Evolutionary conservation across 768 basidiomycete genomes (phyloP), one percentile per base, ranked within the genome.

Genomic region (Daedaleopsis nitida): DNA sequence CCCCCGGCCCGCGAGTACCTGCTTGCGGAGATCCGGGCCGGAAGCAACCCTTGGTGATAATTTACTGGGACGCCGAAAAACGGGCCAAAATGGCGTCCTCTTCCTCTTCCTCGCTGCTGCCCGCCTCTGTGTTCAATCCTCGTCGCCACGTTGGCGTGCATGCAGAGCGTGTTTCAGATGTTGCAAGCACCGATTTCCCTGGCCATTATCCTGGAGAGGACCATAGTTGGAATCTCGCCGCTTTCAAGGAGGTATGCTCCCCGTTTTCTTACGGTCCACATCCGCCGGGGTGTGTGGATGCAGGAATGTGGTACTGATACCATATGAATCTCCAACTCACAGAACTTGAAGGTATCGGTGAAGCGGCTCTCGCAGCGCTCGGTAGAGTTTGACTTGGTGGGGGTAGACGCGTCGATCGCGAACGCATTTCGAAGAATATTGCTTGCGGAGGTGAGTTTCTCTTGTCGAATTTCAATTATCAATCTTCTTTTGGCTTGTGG

Each of bases 361-460:
- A 86, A 91, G 62, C 83, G 91, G 45, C 77, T 96, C 38, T 96
- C 95, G 0, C 83, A 89, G 45, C 83, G 88, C 16, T 88, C 90
- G 2, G 85, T 97, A 63, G 96, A 98, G 66, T 96, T 99, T 73
- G 97, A 99, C 75, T 79, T 98, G 48, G 84, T 98, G 58, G 96
- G 96, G 6, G 90, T 98, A 32, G 96, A 99, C 72, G 92, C 97
- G 0, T 92, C 94, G 16, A 91, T 99, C 60, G 95, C 97, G 34
- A 98, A 99, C 73, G 94, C 96, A 0, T 85, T 96, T 65, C 82
- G 97, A 27, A 82, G 97, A 58, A 94, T 97, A 57, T 81, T 98
- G 72, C 91, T 98, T 50, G 91, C 96, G 11, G 97, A 99, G 83
- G 96, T 94, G 59, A 55, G 84, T 73, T 34, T 37, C 5, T 17